Base-by-base conservation (phyloP, 2,329 filamentous ascomycete species). In the Fusarium euwallaceae region DNA sequence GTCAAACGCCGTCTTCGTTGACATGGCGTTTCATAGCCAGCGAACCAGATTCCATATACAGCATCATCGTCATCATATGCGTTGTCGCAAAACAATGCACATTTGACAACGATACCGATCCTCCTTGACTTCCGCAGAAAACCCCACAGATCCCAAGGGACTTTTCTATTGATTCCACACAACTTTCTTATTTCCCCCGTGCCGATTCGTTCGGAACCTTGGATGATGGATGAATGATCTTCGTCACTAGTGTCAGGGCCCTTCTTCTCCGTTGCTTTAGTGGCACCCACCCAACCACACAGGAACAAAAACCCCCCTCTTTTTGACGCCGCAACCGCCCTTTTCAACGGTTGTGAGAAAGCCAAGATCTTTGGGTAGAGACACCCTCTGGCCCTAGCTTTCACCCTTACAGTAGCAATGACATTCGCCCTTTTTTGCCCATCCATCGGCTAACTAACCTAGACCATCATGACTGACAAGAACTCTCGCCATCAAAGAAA, bases 271-370 rank as follows among this genome's bases (percentile, higher is more conserved):
- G 11, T 11, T 20, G 29, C 27, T 41, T 41, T 75, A 61, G 72
- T 39, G 66, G 63, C 22, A 48, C 29, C 65, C 68, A 53, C 32
- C 32, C 32, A 34, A 34, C 72, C 61, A 32, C 27, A 36, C 14
- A 60, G 61, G 55, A 37, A 55, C 39, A 43, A 43, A 20, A 39
- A 34, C 11, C 11, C 11, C 43, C 41, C 61, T 17, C 16, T 17
- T 32, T 61, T 53, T 62, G 27, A 74, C 72, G 65, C 72, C 72
- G 65, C 43, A 75, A 61, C 72, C 65, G 53, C 53, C 53, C 69
- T n/a, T 37, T n/a, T 24, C 48, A 53, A 53, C 48, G 48, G 48
- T 53, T 27, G 48, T 53, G 48, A 53, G 48, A 64, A 48, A 65
- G 55, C 55, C 55, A 58, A 58, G 55, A 37, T 41, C n/a, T 61